These are phyloP conservation scores for Astrocystis sublimbata DNA, from an alignment of 495 filamentous ascomycete genomes.

Conservation along the genomic window DNA sequence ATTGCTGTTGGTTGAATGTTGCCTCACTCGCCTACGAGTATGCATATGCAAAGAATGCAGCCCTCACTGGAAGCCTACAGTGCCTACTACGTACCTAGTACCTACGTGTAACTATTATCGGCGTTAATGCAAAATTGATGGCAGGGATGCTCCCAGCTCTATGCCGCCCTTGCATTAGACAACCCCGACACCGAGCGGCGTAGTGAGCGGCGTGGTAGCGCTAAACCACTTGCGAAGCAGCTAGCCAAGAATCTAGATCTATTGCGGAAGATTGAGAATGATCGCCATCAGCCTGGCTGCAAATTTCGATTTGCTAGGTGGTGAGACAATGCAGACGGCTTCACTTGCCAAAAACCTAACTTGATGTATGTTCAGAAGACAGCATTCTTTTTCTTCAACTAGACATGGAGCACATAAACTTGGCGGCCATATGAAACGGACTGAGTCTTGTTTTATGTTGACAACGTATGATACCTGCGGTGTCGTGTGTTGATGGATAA, in stretches of 20 bases:
- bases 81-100: neutral
- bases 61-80: too few species aligned
- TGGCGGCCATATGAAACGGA: too few species aligned
- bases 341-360: too few species aligned
- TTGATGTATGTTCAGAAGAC: neutral
- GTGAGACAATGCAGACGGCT: neutral
- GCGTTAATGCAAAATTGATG: conserved; percentile 4
- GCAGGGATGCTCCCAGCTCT: neutral
- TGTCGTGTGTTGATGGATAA: neutral
- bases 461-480: neutral
- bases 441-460: neutral
- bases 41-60: too few species aligned
- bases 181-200: neutral
- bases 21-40: too few species aligned
- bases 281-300: neutral
- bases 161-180: neutral
- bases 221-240: neutral
- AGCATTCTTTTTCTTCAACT: neutral
- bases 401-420: too few species aligned
- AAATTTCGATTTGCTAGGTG: neutral
- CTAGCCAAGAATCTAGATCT: neutral
- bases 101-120: neutral
- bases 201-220: too few species aligned
- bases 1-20: too few species aligned
- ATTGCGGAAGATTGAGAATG: neutral